These are phyloP conservation scores for Coemansia sp. DNA, from an alignment of 192 early-diverging fungal species.

Conservation along the genomic window DNA sequence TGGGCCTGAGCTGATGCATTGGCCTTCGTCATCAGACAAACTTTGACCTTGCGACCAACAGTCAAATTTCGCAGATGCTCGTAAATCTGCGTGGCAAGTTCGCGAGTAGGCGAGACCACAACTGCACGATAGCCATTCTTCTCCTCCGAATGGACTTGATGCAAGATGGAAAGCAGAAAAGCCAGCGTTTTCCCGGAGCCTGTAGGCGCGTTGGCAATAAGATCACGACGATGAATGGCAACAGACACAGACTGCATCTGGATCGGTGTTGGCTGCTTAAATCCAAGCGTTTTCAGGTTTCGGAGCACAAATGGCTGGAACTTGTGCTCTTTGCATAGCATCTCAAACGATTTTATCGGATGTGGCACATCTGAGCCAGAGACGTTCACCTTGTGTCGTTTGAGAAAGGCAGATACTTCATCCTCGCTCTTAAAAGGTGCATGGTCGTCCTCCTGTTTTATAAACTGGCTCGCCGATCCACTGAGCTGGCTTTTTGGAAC, in stretches of 20 bases:
- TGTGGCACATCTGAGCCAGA: conserved; percentile 84
- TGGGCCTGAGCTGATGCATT: conserved; percentile 66
- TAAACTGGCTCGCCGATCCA: conserved; percentile 46
- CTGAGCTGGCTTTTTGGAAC: conserved; percentile 37
- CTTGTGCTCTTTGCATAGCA: conserved; percentile 69
- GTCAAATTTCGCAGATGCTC: conserved; percentile 76
- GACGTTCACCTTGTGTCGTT: conserved; percentile 73
- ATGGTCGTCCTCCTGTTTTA: conserved; percentile 36
- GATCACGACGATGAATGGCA: conserved; percentile 83
- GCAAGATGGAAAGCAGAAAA: conserved; percentile 87
- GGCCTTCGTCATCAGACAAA: conserved; percentile 82
- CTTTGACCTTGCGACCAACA: conserved; percentile 73
- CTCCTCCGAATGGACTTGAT: conserved; percentile 74
- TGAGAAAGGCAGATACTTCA: conserved; percentile 68
- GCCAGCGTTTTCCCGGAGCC: conserved; percentile 98
- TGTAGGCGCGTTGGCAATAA: conserved; percentile 96
- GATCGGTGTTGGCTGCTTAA: conserved; percentile 81
- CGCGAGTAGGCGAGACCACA: conserved; percentile 91
- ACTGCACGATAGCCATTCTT: conserved; percentile 85
- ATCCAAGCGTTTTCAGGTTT: conserved; percentile 69
- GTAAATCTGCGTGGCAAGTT: conserved; percentile 87
- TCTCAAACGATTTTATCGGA: conserved; percentile 79
- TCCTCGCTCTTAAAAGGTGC: conserved; percentile 27
- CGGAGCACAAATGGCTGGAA: conserved; percentile 69
- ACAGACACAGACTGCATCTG: conserved; percentile 94